Evolutionary conservation across 345 rosid species (phyloP).

Genomic region (Gossypioides kirkii): DNA sequence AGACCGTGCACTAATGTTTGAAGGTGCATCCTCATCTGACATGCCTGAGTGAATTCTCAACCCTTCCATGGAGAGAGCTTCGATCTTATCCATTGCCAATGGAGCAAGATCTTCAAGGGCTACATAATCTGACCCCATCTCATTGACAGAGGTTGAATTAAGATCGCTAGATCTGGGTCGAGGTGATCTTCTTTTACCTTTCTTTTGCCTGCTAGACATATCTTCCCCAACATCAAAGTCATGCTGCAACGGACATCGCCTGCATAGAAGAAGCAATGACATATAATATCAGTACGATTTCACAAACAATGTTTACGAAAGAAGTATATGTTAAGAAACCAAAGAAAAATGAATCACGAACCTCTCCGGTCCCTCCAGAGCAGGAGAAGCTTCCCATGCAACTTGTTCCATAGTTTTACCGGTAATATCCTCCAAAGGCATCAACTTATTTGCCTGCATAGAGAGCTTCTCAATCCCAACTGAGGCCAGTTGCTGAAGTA

Average conservation of each 20-base stretch:
- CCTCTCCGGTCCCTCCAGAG: constrained; percentile 55
- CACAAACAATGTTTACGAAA: constrained; percentile 9
- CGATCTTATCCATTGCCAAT: constrained; percentile 95
- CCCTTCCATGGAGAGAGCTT: constrained; percentile 94
- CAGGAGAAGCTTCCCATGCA: constrained; percentile 65
- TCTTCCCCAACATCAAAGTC: constrained; percentile 34
- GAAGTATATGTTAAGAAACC: not conserved
- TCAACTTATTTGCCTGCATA: constrained; percentile 77
- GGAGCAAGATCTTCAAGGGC: constrained; percentile 97
- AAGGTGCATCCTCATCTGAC: constrained; percentile 68
- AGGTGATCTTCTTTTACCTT: constrained; percentile 33
- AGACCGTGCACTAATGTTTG: constrained; percentile 63
- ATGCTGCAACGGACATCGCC: constrained; percentile 41
- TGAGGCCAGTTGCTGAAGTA: constrained; percentile 70
- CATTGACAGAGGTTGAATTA: constrained; percentile 38
- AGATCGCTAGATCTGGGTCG: constrained; percentile 31
- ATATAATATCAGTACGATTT: constrained; percentile 14
- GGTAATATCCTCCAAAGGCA: constrained; percentile 93
- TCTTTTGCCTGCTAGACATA: constrained; percentile 28
- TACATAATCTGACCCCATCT: constrained; percentile 59
- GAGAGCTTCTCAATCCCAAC: constrained; percentile 94
- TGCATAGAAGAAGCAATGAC: constrained; percentile 30
- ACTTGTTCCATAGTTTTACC: constrained; percentile 91
- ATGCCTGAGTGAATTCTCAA: constrained; percentile 88
- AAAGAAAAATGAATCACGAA: constrained; percentile 23